A percentile compares a stretch with the other conserved stretches of the same genome.
Conservation (phyloP, 2,329 filamentous ascomycete genomes). For the Trichoderma sp. region DNA sequence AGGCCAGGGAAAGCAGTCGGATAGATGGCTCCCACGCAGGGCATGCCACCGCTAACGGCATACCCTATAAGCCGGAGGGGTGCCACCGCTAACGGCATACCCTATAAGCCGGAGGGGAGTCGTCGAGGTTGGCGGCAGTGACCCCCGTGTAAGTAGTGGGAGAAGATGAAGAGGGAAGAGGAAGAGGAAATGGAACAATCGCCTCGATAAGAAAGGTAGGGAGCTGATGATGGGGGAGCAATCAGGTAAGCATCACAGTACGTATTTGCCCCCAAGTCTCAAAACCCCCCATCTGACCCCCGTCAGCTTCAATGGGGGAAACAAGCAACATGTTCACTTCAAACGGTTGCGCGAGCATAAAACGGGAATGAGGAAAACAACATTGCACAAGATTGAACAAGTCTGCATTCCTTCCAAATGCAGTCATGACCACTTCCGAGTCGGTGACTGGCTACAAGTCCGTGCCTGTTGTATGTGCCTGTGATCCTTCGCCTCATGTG, state of each 20-base stretch:
- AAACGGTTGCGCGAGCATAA: no score
- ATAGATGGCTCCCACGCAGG: background rate
- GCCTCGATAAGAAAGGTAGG: background rate
- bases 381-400: no score
- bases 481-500: background rate
- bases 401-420: no score
- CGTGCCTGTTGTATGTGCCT: background rate
- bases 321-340: no score
- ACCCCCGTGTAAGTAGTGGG: conserved; percentile 20
- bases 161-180: background rate
- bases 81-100: background rate
- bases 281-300: no score
- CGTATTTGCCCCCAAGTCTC: no score
- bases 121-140: background rate
- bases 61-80: background rate
- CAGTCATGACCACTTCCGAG: no score
- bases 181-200: background rate
- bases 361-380: no score
- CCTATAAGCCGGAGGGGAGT: background rate
- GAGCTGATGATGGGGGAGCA: background rate
- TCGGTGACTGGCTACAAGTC: no score
- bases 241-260: no score
- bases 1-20: background rate
- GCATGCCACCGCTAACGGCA: background rate
- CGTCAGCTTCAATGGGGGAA: no score